Percentiles rank a stretch among this genome's conserved stretches.
phyloP scores from a whole-genome alignment of 2,329 filamentous ascomycete species.

The Ophiosphaerella korrae region DNA sequence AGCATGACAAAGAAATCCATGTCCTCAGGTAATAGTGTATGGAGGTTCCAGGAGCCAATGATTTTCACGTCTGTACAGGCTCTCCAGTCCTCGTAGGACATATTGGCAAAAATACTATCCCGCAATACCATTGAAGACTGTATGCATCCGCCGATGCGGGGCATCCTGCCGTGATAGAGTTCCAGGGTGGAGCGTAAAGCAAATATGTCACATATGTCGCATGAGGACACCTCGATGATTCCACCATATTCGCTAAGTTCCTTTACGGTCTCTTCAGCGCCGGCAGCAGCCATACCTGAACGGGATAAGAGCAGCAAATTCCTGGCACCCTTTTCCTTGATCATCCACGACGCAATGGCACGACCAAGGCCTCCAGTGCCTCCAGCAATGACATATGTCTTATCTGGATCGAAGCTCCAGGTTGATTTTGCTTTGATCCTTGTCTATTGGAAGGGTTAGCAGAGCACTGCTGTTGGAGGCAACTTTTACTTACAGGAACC shows the following conservation, averaged over 20 bases:
- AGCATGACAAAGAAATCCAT: constrained; percentile 23
- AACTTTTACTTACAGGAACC: constrained; percentile 1
- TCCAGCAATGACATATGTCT: constrained; percentile 28
- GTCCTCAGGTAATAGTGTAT: constrained; percentile 2
- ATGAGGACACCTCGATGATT: too few relatives aligned
- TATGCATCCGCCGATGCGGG: too few relatives aligned
- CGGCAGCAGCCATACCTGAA: constrained; percentile 4
- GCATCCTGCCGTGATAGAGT: too few relatives aligned
- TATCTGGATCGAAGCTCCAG: constrained; percentile 2
- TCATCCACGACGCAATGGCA: constrained; percentile 22
- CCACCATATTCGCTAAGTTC: background rate
- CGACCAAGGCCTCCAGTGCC: constrained; percentile 26
- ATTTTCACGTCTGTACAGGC: constrained; percentile 27
- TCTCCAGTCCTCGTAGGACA: constrained; percentile 7
- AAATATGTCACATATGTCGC: too few relatives aligned
- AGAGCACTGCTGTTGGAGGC: background rate
- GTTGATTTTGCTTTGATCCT: background rate
- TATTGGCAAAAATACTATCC: constrained; percentile 5
- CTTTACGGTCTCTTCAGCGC: background rate
- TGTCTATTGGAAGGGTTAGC: background rate
- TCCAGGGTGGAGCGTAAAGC: too few relatives aligned
- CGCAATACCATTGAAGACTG: too few relatives aligned
- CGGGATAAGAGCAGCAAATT: constrained; percentile 24
- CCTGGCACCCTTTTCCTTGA: constrained; percentile 17
- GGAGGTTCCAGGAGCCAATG: constrained; percentile 33